These are phyloP conservation scores for Quercus variabilis DNA, from an alignment of 306 rosid species.

Conservation along the genomic window DNA sequence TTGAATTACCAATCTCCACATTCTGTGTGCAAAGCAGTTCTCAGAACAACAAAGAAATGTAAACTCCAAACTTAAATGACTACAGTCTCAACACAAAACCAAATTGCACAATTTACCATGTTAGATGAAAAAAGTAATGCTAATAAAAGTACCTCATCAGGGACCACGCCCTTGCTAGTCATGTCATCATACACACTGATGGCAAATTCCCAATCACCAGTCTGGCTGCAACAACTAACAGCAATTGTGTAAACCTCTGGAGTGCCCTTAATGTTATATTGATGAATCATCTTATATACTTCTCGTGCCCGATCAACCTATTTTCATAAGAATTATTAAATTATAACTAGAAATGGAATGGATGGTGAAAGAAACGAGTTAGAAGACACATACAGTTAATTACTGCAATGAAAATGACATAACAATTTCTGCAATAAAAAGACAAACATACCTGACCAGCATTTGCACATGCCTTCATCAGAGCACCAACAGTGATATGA, in stretches of 20 bases:
- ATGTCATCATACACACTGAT: slow-evolving; percentile 63
- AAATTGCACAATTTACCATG: background rate
- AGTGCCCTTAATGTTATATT: slow-evolving; percentile 67
- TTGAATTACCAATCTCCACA: slow-evolving; percentile 18
- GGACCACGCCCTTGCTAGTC: slow-evolving; percentile 66
- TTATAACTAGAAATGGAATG: background rate
- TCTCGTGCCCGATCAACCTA: slow-evolving; percentile 86
- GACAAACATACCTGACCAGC: slow-evolving; percentile 76
- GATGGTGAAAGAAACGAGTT: background rate
- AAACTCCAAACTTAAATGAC: slow-evolving; percentile 3
- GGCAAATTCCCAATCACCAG: slow-evolving; percentile 92
- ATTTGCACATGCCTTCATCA: slow-evolving; percentile 84
- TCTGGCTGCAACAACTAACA: slow-evolving; percentile 76
- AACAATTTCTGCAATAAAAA: background rate
- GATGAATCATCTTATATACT: slow-evolving; percentile 74
- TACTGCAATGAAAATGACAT: slow-evolving; percentile 6
- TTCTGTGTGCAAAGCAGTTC: slow-evolving; percentile 13
- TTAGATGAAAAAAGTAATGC: background rate
- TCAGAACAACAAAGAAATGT: slow-evolving; percentile 14
- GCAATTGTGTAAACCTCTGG: slow-evolving; percentile 99
- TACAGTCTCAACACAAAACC: background rate
- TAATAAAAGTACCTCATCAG: slow-evolving; percentile 71
- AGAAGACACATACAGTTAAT: slow-evolving; percentile 9
- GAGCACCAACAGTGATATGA: slow-evolving; percentile 84
- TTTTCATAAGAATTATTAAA: slow-evolving; percentile 13